These are phyloP conservation scores for Hibiscus tridactylites DNA, from an alignment of 345 rosid genomes.

Conservation along the genomic window DNA sequence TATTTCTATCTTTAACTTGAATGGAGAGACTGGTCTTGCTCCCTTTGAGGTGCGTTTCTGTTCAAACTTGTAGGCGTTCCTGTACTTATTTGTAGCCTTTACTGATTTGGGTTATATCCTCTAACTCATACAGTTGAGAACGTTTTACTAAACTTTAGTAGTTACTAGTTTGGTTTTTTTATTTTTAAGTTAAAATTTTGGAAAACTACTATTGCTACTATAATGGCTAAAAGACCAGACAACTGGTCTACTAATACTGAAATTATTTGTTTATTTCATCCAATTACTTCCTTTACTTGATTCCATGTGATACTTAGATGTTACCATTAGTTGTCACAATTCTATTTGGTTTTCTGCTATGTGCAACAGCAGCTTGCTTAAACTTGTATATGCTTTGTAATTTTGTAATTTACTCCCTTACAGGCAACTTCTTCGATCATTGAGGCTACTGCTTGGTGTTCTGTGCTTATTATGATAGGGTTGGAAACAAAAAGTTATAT, in stretches of 20 bases:
- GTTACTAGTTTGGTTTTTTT: not conserved
- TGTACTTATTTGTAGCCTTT: not conserved
- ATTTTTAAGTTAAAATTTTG: not conserved
- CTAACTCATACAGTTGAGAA: not conserved
- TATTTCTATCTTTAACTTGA: conserved; percentile 51
- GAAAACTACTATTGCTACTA: not conserved
- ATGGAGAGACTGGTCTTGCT: conserved; percentile 49
- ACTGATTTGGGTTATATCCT: not conserved
- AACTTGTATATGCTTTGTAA: no score
- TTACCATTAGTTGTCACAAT: not conserved
- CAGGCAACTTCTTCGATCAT: conserved; percentile 49
- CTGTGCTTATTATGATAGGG: conserved; percentile 52
- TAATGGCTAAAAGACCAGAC: not conserved
- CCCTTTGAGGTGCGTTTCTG: conserved; percentile 65
- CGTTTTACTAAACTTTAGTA: not conserved
- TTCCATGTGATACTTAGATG: not conserved
- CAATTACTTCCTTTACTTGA: not conserved
- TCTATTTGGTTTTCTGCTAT: not conserved
- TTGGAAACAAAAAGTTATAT: conserved; percentile 62
- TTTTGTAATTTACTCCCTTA: no score
- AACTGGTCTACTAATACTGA: not conserved
- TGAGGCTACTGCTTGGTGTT: conserved; percentile 80
- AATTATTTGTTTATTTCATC: not conserved
- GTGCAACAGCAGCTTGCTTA: not conserved
- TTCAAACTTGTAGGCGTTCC: not conserved